phyloP scores from a whole-genome alignment of 2,329 filamentous ascomycete species.

The Xylaria sp. region DNA sequence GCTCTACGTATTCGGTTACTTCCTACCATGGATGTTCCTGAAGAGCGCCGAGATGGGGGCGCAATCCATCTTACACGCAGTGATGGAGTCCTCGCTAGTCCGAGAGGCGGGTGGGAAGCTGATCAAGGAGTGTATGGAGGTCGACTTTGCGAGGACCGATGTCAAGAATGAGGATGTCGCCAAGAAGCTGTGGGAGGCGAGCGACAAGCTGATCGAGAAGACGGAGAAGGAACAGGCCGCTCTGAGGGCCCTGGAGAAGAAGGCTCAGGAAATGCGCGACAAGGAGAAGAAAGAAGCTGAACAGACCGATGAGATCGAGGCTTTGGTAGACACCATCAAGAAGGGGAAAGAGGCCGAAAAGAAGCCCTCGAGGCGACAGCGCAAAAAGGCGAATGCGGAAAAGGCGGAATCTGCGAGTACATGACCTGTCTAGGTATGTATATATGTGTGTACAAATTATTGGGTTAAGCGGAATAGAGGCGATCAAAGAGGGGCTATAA shows the following conservation, averaged over 20 bases:
- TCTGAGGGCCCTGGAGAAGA: constrained; percentile 52
- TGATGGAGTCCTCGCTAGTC: constrained; percentile 80
- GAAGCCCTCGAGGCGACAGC: constrained; percentile 47
- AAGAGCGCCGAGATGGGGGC: constrained; percentile 87
- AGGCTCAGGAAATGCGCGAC: constrained; percentile 51
- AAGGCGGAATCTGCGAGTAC: constrained; percentile 28
- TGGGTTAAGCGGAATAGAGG: neutral
- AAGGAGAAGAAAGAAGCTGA: constrained; percentile 47
- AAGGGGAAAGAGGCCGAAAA: constrained; percentile 50
- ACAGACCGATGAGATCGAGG: constrained; percentile 46
- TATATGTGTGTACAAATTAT: neutral
- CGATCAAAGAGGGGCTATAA: neutral
- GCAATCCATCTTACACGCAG: constrained; percentile 85
- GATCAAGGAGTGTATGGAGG: constrained; percentile 88
- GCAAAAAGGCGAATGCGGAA: constrained; percentile 46
- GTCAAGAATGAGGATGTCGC: constrained; percentile 81
- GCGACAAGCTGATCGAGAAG: constrained; percentile 82
- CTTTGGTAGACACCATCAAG: constrained; percentile 46
- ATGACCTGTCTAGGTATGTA: constrained; percentile 8
- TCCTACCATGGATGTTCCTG: constrained; percentile 85
- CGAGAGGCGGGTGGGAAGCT: constrained; percentile 73
- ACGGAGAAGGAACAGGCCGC: constrained; percentile 81
- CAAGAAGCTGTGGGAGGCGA: constrained; percentile 89
- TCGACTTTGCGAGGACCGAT: constrained; percentile 76
- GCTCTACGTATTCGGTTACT: constrained; percentile 80